Percentiles rank a stretch among this genome's conserved stretches.
Evolutionary conservation across 2,329 filamentous ascomycete genomes (phyloP).

Genomic region (Sarocladium strictum): DNA sequence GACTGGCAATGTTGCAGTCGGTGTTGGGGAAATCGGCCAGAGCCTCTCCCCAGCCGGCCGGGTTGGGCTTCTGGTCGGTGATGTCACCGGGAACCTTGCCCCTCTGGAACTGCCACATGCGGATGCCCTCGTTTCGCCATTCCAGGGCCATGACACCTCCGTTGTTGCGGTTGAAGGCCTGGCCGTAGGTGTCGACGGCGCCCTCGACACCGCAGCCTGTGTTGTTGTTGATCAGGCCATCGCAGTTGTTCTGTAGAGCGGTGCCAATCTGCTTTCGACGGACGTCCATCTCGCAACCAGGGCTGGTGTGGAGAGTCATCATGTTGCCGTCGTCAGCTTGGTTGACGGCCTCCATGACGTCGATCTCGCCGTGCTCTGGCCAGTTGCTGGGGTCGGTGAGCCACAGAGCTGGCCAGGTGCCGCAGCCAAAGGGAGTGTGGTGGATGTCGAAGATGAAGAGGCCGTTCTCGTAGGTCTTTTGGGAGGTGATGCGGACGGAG

Average conservation of each 20-base stretch:
- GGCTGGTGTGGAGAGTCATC: constrained; percentile 53
- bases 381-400: constrained; percentile 54
- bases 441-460: constrained; percentile 64
- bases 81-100: constrained; percentile 46
- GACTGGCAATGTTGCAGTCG: constrained; percentile 49
- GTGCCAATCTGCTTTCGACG: constrained; percentile 47
- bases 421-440: constrained; percentile 58
- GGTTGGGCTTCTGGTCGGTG: constrained; percentile 45
- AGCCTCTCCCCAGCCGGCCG: constrained; percentile 55
- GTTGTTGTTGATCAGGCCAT: constrained; percentile 44
- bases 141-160: constrained; percentile 59
- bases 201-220: constrained; percentile 51
- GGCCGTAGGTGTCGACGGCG: constrained; percentile 39
- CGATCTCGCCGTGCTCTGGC: constrained; percentile 60
- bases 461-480: constrained; percentile 51
- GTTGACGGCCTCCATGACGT: constrained; percentile 56
- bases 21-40: constrained; percentile 61
- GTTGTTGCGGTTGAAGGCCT: constrained; percentile 43
- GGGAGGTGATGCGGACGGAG: constrained; percentile 58
- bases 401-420: constrained; percentile 63
- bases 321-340: constrained; percentile 47
- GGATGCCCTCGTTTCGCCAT: constrained; percentile 53
- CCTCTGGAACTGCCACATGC: constrained; percentile 55
- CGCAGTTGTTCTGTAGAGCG: constrained; percentile 38
- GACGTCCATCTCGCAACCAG: constrained; percentile 45